Conservation (phyloP, 768 basidiomycete species). For the Phlebiopsis flavidoalba region DNA sequence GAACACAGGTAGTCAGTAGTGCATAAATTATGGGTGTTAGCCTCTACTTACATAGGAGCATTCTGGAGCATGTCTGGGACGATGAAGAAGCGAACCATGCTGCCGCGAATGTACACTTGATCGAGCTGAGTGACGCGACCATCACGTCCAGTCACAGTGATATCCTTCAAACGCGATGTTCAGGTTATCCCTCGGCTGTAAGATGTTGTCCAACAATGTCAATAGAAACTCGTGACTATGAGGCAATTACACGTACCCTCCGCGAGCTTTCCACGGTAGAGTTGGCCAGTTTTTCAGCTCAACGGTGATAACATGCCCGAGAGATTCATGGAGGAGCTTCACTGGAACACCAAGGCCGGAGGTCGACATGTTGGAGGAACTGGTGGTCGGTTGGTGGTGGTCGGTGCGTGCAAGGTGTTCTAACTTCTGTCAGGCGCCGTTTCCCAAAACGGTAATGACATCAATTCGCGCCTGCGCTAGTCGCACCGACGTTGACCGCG, state of each 20-base stretch:
- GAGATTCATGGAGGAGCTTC: slow-evolving; percentile 92
- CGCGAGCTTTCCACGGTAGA: slow-evolving; percentile 94
- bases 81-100: slow-evolving; percentile 98
- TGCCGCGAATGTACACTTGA: slow-evolving; percentile 98
- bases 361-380: slow-evolving; percentile 33
- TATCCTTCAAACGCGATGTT: slow-evolving; percentile 95
- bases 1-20: slow-evolving; percentile 3
- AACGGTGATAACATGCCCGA: slow-evolving; percentile 96
- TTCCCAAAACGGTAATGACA: background rate
- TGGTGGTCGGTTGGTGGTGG: background rate
- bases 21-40: slow-evolving; percentile 14
- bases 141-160: slow-evolving; percentile 96
- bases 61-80: slow-evolving; percentile 99
- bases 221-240: background rate
- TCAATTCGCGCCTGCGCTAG: background rate
- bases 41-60: slow-evolving; percentile 87
- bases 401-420: background rate
- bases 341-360: slow-evolving; percentile 86
- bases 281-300: slow-evolving; percentile 96
- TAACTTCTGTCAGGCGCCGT: background rate
- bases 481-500: too few species aligned
- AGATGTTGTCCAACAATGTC: slow-evolving; percentile 16
- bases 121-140: slow-evolving; percentile 98
- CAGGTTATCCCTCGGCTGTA: slow-evolving; percentile 93
- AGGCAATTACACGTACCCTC: slow-evolving; percentile 61